Evolutionary conservation across 257 asterid genomes (phyloP).

Genomic region (Haberlea rhodopensis): DNA sequence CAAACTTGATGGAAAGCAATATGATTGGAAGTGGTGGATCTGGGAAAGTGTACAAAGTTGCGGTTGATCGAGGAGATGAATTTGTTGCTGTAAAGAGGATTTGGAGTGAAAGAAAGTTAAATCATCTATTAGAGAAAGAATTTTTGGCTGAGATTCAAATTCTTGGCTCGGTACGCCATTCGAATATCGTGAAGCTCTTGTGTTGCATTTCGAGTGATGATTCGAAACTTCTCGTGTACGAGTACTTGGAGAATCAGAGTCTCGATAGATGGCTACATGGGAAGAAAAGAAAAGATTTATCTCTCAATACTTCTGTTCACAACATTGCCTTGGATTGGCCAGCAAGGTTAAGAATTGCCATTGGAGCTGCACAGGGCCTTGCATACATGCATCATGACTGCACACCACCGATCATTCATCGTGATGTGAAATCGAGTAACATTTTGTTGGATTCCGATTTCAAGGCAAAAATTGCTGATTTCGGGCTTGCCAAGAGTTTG

Average conservation of each 20-base stretch:
- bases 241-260: constrained; percentile 52
- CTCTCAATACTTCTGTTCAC: constrained; percentile 1
- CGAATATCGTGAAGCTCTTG: constrained; percentile 53
- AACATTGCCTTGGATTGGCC: constrained; percentile 44
- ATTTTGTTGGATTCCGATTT: constrained; percentile 46
- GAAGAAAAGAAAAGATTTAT: constrained; percentile 33
- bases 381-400: constrained; percentile 64
- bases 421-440: constrained; percentile 52
- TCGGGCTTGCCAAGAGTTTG: constrained; percentile 46
- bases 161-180: constrained; percentile 48
- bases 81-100: constrained; percentile 56
- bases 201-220: constrained; percentile 51
- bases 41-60: constrained; percentile 49
- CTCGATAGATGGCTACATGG: constrained; percentile 50
- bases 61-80: constrained; percentile 30
- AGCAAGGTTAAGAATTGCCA: constrained; percentile 41
- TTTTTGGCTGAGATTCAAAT: constrained; percentile 48
- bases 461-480: constrained; percentile 47
- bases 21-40: constrained; percentile 58
- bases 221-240: constrained; percentile 50
- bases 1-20: constrained; percentile 35
- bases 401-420: constrained; percentile 44
- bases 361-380: constrained; percentile 56
- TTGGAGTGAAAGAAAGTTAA: constrained; percentile 34
- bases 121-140: constrained; percentile 41